phyloP scores from a whole-genome alignment of 2,329 filamentous ascomycete species.

The Ustilaginoidea virens region DNA sequence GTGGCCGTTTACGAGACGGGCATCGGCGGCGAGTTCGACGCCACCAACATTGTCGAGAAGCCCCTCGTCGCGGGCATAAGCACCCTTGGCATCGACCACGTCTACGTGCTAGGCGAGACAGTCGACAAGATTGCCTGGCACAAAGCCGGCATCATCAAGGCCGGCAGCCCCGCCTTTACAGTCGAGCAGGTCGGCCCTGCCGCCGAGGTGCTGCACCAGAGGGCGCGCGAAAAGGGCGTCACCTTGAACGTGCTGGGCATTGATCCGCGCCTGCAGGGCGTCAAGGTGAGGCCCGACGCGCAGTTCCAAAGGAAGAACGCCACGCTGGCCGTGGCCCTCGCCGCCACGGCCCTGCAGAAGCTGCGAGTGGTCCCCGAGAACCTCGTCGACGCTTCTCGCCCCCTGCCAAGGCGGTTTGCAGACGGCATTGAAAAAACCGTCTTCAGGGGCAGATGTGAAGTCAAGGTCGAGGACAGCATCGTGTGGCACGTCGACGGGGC shows the following conservation, averaged over 20 bases:
- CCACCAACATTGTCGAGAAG: conserved; percentile 47
- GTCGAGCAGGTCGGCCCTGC: conserved; percentile 33
- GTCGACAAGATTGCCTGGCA: conserved; percentile 58
- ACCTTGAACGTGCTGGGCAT: conserved; percentile 28
- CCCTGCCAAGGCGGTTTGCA: conserved; percentile 47
- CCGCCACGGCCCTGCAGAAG: conserved; percentile 30
- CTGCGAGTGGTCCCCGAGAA: conserved; percentile 18
- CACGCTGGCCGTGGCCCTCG: conserved; percentile 34
- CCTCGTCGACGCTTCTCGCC: conserved; percentile 10
- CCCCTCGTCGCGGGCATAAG: conserved; percentile 46
- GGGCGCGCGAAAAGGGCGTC: conserved; percentile 38
- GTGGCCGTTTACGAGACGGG: conserved; percentile 51
- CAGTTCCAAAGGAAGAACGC: conserved; percentile 45
- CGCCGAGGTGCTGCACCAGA: conserved; percentile 26
- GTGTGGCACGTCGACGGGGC: conserved; percentile 87
- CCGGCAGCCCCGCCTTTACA: conserved; percentile 40
- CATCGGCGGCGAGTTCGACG: conserved; percentile 52
- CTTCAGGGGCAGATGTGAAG: conserved; percentile 66
- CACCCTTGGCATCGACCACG: conserved; percentile 55
- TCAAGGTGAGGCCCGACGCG: conserved; percentile 35
- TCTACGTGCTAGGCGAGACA: conserved; percentile 44
- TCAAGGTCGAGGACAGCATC: conserved; percentile 37
- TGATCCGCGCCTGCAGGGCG: conserved; percentile 28
- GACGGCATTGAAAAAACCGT: conserved; percentile 60
- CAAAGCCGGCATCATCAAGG: conserved; percentile 57